These are phyloP conservation scores for Physcia stellaris DNA, from an alignment of 495 filamentous ascomycete species.

Conservation along the genomic window DNA sequence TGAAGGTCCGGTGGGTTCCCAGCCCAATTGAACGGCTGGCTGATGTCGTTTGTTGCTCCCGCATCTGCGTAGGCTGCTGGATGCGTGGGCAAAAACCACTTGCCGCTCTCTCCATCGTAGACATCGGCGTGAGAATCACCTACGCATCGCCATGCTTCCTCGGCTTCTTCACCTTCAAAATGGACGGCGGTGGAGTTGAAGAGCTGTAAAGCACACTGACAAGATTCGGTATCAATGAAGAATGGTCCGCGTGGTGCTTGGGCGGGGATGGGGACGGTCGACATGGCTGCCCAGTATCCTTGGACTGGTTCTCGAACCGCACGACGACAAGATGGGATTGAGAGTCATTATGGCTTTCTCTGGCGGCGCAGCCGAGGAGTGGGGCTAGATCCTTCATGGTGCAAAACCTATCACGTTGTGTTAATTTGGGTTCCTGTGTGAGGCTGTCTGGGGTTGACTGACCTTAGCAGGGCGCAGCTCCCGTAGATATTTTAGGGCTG, in stretches of 20 bases:
- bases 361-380: too few relatives aligned
- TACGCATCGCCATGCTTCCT: constrained; percentile 24
- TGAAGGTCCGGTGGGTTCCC: constrained; percentile 1
- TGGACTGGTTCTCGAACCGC: too few relatives aligned
- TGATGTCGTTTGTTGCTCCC: constrained; percentile 19
- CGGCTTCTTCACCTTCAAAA: background rate
- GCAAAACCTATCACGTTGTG: too few relatives aligned
- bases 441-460: too few relatives aligned
- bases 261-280: too few relatives aligned
- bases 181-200: background rate
- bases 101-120: constrained; percentile 20
- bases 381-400: too few relatives aligned
- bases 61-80: constrained; percentile 6
- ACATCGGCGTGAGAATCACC: constrained; percentile 21
- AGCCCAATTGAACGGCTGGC: constrained; percentile 19
- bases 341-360: too few relatives aligned
- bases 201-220: constrained; percentile 22
- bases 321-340: too few relatives aligned
- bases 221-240: constrained; percentile 27
- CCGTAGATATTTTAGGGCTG: too few relatives aligned
- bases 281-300: too few relatives aligned
- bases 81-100: constrained; percentile 24
- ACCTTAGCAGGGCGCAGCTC: too few relatives aligned
- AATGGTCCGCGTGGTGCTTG: constrained; percentile 17
- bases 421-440: too few relatives aligned